These are phyloP conservation scores for Pouteria glomerata DNA, from an alignment of 148 eudicot species.

Conservation along the genomic window DNA sequence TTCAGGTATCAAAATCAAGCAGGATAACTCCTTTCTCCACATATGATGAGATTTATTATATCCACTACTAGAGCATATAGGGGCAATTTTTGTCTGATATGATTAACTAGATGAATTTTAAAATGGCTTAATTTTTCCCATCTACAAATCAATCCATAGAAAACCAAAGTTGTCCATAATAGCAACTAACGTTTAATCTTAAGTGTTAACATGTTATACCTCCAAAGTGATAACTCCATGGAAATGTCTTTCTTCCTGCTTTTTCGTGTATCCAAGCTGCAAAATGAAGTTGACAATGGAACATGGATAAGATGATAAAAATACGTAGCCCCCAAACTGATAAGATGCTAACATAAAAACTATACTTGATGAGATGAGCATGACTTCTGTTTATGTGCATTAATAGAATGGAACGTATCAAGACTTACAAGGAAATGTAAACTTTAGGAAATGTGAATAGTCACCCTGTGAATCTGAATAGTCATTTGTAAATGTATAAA, in stretches of 20 bases:
- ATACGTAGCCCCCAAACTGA: neutral
- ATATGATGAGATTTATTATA: neutral
- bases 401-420: too few species aligned
- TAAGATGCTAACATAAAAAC: neutral
- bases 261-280: slow-evolving; percentile 99
- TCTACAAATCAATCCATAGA: too few species aligned
- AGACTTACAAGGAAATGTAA: too few species aligned
- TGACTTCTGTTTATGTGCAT: too few species aligned
- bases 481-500: too few species aligned
- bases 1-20: neutral
- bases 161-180: too few species aligned
- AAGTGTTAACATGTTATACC: too few species aligned
- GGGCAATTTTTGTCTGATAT: neutral
- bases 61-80: neutral
- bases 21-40: neutral
- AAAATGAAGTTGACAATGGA: slow-evolving; percentile 16
- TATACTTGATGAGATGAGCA: neutral
- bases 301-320: neutral
- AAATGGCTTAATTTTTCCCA: neutral
- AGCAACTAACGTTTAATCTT: too few species aligned
- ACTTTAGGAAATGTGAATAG: too few species aligned
- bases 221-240: slow-evolving; percentile 94
- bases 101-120: neutral
- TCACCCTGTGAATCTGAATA: too few species aligned
- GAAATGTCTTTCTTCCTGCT: slow-evolving; percentile 93